These are phyloP conservation scores for Malassezia furfur DNA, from an alignment of 1,284 basidiomycete species.

Conservation along the genomic window DNA sequence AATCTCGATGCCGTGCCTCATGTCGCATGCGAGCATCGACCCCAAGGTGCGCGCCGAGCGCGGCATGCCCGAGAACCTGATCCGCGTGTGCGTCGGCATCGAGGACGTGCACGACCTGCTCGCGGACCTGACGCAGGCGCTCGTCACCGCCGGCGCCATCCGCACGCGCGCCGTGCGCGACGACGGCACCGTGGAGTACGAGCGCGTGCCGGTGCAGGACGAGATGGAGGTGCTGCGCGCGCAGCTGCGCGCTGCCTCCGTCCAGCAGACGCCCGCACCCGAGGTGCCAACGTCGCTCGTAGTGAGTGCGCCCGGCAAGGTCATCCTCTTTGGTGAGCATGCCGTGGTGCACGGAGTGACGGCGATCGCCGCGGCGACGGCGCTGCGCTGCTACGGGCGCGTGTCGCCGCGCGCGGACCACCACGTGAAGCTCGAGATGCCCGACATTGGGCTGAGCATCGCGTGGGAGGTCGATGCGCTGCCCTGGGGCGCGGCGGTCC, in stretches of 20 bases:
- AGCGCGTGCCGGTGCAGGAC: conserved; percentile 21
- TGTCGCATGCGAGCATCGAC: conserved; percentile 98
- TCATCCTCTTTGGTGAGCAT: conserved; percentile 97
- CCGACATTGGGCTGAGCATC: conserved; percentile 69
- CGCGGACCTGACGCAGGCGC: conserved; percentile 85
- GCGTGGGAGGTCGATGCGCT: conserved; percentile 71
- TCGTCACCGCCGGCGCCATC: conserved; percentile 84
- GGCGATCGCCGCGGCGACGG: conserved; percentile 86
- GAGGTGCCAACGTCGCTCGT: conserved; percentile 29
- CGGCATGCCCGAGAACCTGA: conserved; percentile 91
- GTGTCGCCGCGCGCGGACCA: conserved; percentile 65
- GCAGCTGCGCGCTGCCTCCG: background rate
- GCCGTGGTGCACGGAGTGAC: conserved; percentile 97
- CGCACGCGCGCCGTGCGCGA: conserved; percentile 10
- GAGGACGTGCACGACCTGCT: conserved; percentile 87
- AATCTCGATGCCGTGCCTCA: conserved; percentile 98
- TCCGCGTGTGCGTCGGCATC: conserved; percentile 95
- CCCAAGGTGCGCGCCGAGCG: conserved; percentile 81
- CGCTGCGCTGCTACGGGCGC: conserved; percentile 86
- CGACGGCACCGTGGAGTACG: conserved; percentile 23
- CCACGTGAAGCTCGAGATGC: conserved; percentile 66
- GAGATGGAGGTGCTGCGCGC: conserved; percentile 16
- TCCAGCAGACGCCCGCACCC: background rate
- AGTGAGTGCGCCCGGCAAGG: conserved; percentile 71
- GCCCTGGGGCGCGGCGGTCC: conserved; percentile 60